Evolutionary conservation across 352 stramenopile genomes (phyloP), one percentile per base, ranked within the genome.

Genomic region (Pythium brachiatum): DNA sequence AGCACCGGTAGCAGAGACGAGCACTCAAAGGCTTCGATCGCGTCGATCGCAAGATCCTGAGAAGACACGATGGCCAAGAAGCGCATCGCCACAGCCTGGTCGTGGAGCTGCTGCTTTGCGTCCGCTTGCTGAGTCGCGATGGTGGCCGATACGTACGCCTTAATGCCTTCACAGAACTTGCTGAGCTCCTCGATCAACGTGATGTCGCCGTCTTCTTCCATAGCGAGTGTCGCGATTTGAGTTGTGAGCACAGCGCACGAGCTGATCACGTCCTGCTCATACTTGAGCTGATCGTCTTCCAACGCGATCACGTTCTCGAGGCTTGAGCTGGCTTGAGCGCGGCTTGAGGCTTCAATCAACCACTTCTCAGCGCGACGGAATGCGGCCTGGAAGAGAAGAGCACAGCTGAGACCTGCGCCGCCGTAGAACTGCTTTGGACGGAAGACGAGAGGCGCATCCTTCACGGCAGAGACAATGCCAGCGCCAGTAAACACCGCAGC

Each of bases 231-330:
- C 25, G 64, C 64, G 20, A 70, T 46, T 29, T 70, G 64, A n/a
- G 57, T 64, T 1, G 52, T 32, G 18, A 70, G 12, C 9, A 48
- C 27, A 0, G 57, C 64, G 25, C 43, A 65, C 23, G 51, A 58
- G 7, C 31, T 53, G 16, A 70, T 21, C 15, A 67, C 41, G 16
- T 52, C 53, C 29, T 61, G 64, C 39, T 72, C 57, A 38, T 32
- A 65, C 59, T 66, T 43, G 59, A 61, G 36, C 47, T 65, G 48
- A 43, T 62, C 57, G 38, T 72, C 63, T 52, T 74, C 63, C 16
- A 56, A 16, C 27, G 69, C 31, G 1, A 55, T 31, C 18, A 50
- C 34, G 15, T 31, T 26, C 21, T 31, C 34, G 11, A 43, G 23
- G 23, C 27, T 44, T 3, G 55, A 46, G 15, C n/a, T 41, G 3